Percentiles rank a stretch among this genome's conserved stretches.
Conservation (phyloP, 768 basidiomycete species). For the Mycena vulgaris region DNA sequence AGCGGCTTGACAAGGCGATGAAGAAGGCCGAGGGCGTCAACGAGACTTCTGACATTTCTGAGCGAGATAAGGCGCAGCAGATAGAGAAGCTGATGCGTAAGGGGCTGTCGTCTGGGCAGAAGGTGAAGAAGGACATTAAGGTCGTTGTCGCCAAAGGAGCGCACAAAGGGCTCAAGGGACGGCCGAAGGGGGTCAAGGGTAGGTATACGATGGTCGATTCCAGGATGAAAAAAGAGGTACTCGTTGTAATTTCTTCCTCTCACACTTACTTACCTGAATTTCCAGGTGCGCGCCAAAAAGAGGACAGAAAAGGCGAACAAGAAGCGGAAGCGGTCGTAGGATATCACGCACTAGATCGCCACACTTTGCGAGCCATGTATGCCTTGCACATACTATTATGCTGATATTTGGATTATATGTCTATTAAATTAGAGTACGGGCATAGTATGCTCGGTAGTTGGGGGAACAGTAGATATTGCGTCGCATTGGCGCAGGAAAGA, state of each 20-base stretch:
- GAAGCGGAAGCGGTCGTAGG: slow-evolving; percentile 64
- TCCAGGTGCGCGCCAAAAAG: slow-evolving; percentile 87
- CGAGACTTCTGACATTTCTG: slow-evolving; percentile 90
- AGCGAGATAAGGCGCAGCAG: slow-evolving; percentile 93
- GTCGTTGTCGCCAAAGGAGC: slow-evolving; percentile 93
- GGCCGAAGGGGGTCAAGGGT: slow-evolving; percentile 97
- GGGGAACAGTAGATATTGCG: slow-evolving; percentile 51
- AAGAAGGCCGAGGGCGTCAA: slow-evolving; percentile 97
- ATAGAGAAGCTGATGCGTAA: slow-evolving; percentile 94
- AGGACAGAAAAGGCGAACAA: slow-evolving; percentile 82
- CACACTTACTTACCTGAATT: slow-evolving; percentile 27
- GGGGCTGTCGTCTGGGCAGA: slow-evolving; percentile 77
- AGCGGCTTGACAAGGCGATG: slow-evolving; percentile 90
- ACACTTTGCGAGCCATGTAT: too few relatives aligned
- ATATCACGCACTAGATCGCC: neutral
- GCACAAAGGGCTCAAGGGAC: slow-evolving; percentile 90
- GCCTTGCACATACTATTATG: too few relatives aligned
- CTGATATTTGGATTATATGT: neutral
- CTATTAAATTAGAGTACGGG: neutral
- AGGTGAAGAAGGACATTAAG: slow-evolving; percentile 82
- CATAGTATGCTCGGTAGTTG: neutral
- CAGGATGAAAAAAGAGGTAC: slow-evolving; percentile 93
- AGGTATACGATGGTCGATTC: slow-evolving; percentile 95
- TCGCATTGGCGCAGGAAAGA: slow-evolving; percentile 53
- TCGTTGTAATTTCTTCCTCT: slow-evolving; percentile 39